Base-by-base conservation (phyloP, 139 green algal species). In the Asterochloris sp. region DNA sequence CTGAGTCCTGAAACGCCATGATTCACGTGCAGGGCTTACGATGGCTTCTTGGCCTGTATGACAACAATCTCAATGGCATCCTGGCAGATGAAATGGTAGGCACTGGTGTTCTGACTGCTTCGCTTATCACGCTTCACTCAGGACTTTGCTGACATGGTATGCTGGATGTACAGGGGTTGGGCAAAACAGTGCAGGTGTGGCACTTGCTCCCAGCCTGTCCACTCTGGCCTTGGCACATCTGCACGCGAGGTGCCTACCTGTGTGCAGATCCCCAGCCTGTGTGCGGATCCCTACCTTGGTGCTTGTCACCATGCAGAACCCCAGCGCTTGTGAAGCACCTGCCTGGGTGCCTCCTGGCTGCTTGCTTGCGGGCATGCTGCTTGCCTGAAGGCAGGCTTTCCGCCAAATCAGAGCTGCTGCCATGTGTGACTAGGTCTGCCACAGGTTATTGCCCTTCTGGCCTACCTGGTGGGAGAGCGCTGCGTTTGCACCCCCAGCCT, bases 21-120 rank as follows among this genome's bases (percentile, higher is more conserved):
- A 13, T 64, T 73, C 26, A 69, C 26, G 11, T 78, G 24, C 47
- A 84, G 74, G 84, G 84, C 0, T 54, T 87, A 60, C 21, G 66
- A 61, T 95, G 90, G 90, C 54, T 94, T 76, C 79, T 92, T 19
- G 79, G 77, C 16, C 84, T 93, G 54, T 79, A 92, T 63, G 77
- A 91, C 69, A 87, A 90, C 68, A 71, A 73, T 16, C 73, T 94
- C 24, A 93, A 94, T 68, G 91, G 91, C 68, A 94, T 95, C 82
- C 85, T 95, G 69, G 91, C 87, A 47, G 91, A 95, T 84, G 91
- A 95, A 82, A 94, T 94, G 90, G 73, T 78, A 4, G 13, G 19
- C 28, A 26, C 17, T 38, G 6, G 38, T 54, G 38, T 54, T n/a
- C 15, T 73, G 81, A 19, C 0, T 76, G n/a, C 13, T 15, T 76